Percentiles rank a stretch among this genome's conserved stretches.
Conservation (phyloP, 352 stramenopile species). For the Globisporangium recalcitrans region DNA sequence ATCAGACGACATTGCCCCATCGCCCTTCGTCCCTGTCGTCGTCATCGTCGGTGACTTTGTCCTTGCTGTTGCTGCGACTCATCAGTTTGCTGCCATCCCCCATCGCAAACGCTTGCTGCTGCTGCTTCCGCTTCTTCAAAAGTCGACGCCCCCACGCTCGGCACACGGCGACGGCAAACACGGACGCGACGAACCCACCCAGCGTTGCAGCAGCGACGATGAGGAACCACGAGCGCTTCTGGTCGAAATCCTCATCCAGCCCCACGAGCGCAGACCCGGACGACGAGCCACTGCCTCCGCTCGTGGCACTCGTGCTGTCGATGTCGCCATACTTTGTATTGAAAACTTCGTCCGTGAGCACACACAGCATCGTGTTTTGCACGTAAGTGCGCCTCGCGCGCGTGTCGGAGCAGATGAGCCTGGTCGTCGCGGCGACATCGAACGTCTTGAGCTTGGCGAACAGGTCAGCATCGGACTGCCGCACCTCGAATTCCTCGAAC, state of each 20-base stretch:
- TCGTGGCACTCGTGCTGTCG: constrained; percentile 12
- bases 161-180: constrained; percentile 10
- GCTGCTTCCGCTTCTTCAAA: not conserved
- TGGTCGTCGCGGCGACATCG: constrained; percentile 7
- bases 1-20: constrained; percentile 2
- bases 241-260: constrained; percentile 19
- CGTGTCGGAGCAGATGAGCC: constrained; percentile 26
- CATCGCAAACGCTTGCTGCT: constrained; percentile 1
- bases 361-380: constrained; percentile 38
- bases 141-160: not conserved
- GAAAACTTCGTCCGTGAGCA: constrained; percentile 34
- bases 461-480: constrained; percentile 23
- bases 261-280: not conserved
- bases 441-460: constrained; percentile 19
- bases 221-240: constrained; percentile 33
- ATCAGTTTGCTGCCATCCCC: not conserved
- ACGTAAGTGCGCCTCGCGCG: constrained; percentile 26
- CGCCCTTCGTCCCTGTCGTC: not conserved
- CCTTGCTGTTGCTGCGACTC: not conserved
- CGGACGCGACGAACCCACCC: constrained; percentile 17
- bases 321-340: constrained; percentile 27
- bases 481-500: constrained; percentile 38
- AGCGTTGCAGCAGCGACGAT: constrained; percentile 19
- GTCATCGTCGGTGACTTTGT: not conserved
- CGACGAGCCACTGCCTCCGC: not conserved